A percentile compares a stretch with the other conserved stretches of the same genome.
Conservation (phyloP, 495 filamentous ascomycete genomes). For the Aspergillus taichungensis region DNA sequence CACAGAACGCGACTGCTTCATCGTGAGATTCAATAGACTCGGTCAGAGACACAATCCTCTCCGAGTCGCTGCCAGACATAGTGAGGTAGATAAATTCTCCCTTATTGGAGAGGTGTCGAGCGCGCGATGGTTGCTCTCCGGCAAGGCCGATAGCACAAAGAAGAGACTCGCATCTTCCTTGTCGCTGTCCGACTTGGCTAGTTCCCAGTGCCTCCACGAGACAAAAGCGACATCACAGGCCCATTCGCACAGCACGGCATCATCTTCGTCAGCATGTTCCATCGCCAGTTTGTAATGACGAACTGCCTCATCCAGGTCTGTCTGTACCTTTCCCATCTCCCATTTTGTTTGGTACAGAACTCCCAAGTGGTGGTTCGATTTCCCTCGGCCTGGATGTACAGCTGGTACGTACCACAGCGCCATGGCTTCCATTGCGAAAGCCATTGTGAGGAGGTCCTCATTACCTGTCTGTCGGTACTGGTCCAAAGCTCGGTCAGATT, state of each 20-base stretch:
- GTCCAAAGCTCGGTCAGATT: background rate
- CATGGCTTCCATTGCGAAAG: constrained; percentile 2
- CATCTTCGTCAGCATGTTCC: background rate
- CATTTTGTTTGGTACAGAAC: background rate
- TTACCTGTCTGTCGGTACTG: background rate
- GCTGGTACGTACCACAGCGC: constrained; percentile 1
- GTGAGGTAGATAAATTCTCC: background rate
- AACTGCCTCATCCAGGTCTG: background rate
- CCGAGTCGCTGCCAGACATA: background rate
- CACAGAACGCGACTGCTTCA: background rate
- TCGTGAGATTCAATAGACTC: background rate
- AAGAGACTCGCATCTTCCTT: background rate
- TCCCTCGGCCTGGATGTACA: constrained; percentile 1
- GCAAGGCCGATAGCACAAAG: constrained; percentile 1
- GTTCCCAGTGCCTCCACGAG: background rate
- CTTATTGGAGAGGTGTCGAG: constrained; percentile 1
- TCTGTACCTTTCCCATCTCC: background rate
- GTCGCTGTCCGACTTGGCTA: background rate
- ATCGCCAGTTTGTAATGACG: constrained; percentile 1
- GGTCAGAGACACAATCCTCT: background rate
- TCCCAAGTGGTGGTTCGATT: constrained; percentile 2
- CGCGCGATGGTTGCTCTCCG: background rate
- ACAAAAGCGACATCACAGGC: constrained; percentile 1
- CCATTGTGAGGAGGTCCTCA: background rate
- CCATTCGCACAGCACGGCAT: background rate